These are phyloP conservation scores for Chionographis japonica DNA, from an alignment of 106 monocot genomes.

Conservation along the genomic window DNA sequence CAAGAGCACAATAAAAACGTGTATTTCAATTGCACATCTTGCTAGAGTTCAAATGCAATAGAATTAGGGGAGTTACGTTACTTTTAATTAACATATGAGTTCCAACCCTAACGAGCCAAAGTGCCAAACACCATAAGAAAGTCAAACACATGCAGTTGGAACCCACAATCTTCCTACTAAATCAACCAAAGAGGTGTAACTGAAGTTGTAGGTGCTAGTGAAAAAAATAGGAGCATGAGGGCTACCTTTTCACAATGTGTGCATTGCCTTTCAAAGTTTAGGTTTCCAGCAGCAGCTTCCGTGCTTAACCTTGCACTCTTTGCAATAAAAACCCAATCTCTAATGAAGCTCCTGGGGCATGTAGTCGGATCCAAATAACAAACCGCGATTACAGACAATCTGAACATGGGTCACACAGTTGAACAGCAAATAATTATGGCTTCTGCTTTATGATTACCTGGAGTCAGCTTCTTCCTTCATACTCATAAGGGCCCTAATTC, in stretches of 20 bases:
- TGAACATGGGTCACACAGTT: background rate
- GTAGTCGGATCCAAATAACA: background rate
- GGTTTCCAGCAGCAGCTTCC: constrained; percentile 73
- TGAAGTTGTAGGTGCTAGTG: too few species aligned
- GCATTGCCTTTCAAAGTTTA: constrained; percentile 79
- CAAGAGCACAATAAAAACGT: too few species aligned
- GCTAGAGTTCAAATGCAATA: too few species aligned
- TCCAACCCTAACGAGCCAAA: too few species aligned
- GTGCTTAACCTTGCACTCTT: constrained; percentile 86
- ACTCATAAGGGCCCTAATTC: constrained; percentile 91
- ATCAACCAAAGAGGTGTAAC: too few species aligned
- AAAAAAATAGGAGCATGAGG: background rate
- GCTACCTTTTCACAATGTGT: constrained; percentile 84
- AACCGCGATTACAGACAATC: background rate
- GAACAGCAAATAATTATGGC: background rate
- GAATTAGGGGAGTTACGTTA: too few species aligned
- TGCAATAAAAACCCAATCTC: constrained; percentile 81
- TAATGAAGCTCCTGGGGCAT: constrained; percentile 57
- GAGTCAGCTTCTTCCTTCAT: constrained; percentile 41
- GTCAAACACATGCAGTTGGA: background rate
- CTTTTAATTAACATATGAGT: too few species aligned
- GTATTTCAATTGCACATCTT: too few species aligned
- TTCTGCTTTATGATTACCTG: constrained; percentile 31
- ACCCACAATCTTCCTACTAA: too few species aligned
- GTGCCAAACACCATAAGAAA: too few species aligned